Conservation (phyloP, 106 monocot genomes). For the Triglochin maritima region DNA sequence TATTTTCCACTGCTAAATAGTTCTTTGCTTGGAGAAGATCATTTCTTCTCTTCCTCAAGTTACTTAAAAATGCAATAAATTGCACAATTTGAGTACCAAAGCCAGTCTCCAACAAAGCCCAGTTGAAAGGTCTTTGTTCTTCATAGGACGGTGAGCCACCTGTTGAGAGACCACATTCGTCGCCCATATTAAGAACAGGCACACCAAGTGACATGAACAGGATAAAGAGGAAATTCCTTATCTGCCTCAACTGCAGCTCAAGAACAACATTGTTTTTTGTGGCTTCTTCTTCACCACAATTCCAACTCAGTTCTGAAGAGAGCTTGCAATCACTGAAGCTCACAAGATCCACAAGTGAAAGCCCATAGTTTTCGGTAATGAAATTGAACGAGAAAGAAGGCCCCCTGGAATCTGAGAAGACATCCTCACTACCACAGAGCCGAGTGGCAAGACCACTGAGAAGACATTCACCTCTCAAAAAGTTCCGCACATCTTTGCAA, state of each 20-base stretch:
- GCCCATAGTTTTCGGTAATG: slow-evolving; percentile 61
- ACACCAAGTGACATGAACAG: slow-evolving; percentile 78
- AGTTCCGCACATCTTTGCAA: slow-evolving; percentile 60
- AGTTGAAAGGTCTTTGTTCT: slow-evolving; percentile 40
- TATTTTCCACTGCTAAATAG: slow-evolving; percentile 58
- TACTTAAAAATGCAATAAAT: slow-evolving; percentile 54
- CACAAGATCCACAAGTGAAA: slow-evolving; percentile 77
- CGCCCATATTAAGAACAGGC: slow-evolving; percentile 89
- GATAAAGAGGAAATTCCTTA: slow-evolving; percentile 72
- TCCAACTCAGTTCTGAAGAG: slow-evolving; percentile 71
- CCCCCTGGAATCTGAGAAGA: slow-evolving; percentile 58
- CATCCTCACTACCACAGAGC: slow-evolving; percentile 85
- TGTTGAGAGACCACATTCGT: slow-evolving; percentile 62
- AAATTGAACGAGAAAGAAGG: slow-evolving; percentile 77
- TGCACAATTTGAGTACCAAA: slow-evolving; percentile 50
- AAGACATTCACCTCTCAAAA: slow-evolving; percentile 63
- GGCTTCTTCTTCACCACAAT: slow-evolving; percentile 82
- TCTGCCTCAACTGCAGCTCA: slow-evolving; percentile 55
- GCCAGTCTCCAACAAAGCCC: slow-evolving; percentile 30
- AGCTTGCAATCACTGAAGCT: slow-evolving; percentile 48
- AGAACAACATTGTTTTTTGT: slow-evolving; percentile 40
- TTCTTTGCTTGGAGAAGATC: slow-evolving; percentile 61
- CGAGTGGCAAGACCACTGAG: slow-evolving; percentile 72
- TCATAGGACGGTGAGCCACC: slow-evolving; percentile 38
- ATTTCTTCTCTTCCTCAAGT: slow-evolving; percentile 47